Evolutionary conservation across 139 green algal species (phyloP).

Genomic region (Tetraselmis chui): DNA sequence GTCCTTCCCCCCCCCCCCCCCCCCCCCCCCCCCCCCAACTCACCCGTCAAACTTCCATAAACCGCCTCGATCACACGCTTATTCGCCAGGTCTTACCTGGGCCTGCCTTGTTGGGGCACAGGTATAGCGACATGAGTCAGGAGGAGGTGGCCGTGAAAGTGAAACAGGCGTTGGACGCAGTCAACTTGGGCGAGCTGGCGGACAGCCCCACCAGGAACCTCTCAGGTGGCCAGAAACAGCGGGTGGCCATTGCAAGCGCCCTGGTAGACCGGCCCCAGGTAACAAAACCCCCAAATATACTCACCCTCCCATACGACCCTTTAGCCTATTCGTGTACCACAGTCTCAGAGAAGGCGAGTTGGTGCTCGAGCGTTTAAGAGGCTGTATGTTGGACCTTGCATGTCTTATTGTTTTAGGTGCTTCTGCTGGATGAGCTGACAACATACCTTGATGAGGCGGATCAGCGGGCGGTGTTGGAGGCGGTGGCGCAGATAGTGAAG

Average conservation of each 20-base stretch:
- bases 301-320: too few relatives aligned
- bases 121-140: slow-evolving; percentile 48
- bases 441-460: slow-evolving; percentile 93
- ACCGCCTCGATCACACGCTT: not conserved
- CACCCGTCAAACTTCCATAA: not conserved
- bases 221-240: slow-evolving; percentile 93
- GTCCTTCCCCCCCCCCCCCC: slow-evolving; percentile 14
- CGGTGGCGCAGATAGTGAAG: slow-evolving; percentile 51
- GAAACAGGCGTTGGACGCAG: slow-evolving; percentile 49
- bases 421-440: slow-evolving; percentile 98
- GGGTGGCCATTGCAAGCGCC: slow-evolving; percentile 87
- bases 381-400: too few relatives aligned
- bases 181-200: slow-evolving; percentile 70
- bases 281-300: not conserved
- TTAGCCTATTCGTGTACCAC: too few relatives aligned
- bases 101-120: slow-evolving; percentile 16
- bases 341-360: too few relatives aligned
- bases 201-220: slow-evolving; percentile 73
- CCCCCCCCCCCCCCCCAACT: not conserved
- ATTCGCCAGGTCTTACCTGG: too few relatives aligned
- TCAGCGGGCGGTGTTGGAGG: slow-evolving; percentile 70
- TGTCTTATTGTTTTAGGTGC: too few relatives aligned
- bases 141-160: slow-evolving; percentile 45
- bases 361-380: too few relatives aligned
- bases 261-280: slow-evolving; percentile 24